Percentiles rank a stretch among this genome's conserved stretches.
Evolutionary conservation across 2,329 filamentous ascomycete genomes (phyloP).

Genomic region (Aspergillus awamori): DNA sequence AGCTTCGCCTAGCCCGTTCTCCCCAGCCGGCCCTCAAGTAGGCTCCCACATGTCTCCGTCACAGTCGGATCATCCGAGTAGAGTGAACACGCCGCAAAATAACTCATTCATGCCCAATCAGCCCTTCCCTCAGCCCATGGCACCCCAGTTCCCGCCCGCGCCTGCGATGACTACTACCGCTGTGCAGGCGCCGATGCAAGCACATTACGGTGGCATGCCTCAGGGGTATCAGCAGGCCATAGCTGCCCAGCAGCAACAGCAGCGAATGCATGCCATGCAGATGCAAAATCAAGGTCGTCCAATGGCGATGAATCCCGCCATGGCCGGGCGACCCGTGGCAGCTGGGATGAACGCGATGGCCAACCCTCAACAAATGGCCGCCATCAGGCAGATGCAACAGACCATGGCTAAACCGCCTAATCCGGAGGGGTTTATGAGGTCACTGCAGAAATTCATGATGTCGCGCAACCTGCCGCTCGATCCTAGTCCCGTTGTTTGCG

Average conservation of each 20-base stretch:
- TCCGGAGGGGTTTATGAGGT: slow-evolving; percentile 74
- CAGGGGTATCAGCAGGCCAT: slow-evolving; percentile 60
- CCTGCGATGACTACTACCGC: slow-evolving; percentile 44
- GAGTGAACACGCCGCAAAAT: slow-evolving; percentile 70
- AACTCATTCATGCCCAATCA: slow-evolving; percentile 65
- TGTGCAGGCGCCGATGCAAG: slow-evolving; percentile 47
- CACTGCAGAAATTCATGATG: slow-evolving; percentile 75
- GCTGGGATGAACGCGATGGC: slow-evolving; percentile 43
- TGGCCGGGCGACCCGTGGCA: slow-evolving; percentile 38
- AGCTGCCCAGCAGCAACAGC: slow-evolving; percentile 67
- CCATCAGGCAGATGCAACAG: slow-evolving; percentile 54
- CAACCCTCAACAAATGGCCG: slow-evolving; percentile 47
- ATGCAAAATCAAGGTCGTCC: slow-evolving; percentile 76
- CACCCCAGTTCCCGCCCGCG: slow-evolving; percentile 46
- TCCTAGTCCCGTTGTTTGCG: slow-evolving; percentile 70
- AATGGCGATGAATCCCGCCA: slow-evolving; percentile 48
- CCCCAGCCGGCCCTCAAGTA: slow-evolving; percentile 73
- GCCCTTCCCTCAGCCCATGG: slow-evolving; percentile 43
- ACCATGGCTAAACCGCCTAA: slow-evolving; percentile 45
- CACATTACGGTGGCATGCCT: slow-evolving; percentile 55
- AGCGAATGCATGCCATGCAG: slow-evolving; percentile 76
- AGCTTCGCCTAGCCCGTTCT: slow-evolving; percentile 89
- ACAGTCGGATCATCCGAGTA: slow-evolving; percentile 71
- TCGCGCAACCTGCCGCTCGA: slow-evolving; percentile 74
- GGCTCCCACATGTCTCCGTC: slow-evolving; percentile 73